Evolutionary conservation across 257 asterid species (phyloP), one percentile per base, ranked within the genome.

Genomic region (Misopates orontium): DNA sequence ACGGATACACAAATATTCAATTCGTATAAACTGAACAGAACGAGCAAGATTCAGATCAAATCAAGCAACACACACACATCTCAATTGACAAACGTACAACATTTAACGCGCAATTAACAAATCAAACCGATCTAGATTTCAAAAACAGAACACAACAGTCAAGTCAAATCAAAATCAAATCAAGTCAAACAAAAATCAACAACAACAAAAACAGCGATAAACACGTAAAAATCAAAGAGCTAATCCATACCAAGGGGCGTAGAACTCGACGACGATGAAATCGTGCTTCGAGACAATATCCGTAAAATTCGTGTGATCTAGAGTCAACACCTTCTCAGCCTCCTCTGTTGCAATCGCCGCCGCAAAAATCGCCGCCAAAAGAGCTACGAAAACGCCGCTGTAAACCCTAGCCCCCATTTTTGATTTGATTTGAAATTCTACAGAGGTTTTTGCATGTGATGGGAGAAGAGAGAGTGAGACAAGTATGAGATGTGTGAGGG

Each of bases 231-330:
- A 7, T 4, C 4, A 12, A 25, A 13, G 32, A 1, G 15, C 13
- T 66, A 25, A 49, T 14, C n/a, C 4, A 25, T 85, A 88, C 96
- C 96, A 88, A 22, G 94, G 94, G 44, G 94, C 94, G 71, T 85
- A 88, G 80, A 88, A 88, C 47, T 88, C 89, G 17, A 82, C 91
- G 67, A 88, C 91, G 78, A 88, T 77, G 77, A 88, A 88, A 42
- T 55, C 28, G 75, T 78, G 83, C 56, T 82, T 80, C 50, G 84
- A 66, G 12, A 89, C 78, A 13, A 67, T 49, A 4, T 81, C 83
- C 10, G 87, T 32, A 86, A 89, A 82, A 68, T 89, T 89, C 56
- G 88, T 64, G 55, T 75, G 83, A 72, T 86, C 96, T 82, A 89
- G 62, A 70, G 90, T 82, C 73, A 84, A 56, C 50, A 89, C 96